A percentile compares a stretch with the other conserved stretches of the same genome.
phyloP scores from a whole-genome alignment of 2,329 filamentous ascomycete genomes.

The Trichocomaceae sp. region DNA sequence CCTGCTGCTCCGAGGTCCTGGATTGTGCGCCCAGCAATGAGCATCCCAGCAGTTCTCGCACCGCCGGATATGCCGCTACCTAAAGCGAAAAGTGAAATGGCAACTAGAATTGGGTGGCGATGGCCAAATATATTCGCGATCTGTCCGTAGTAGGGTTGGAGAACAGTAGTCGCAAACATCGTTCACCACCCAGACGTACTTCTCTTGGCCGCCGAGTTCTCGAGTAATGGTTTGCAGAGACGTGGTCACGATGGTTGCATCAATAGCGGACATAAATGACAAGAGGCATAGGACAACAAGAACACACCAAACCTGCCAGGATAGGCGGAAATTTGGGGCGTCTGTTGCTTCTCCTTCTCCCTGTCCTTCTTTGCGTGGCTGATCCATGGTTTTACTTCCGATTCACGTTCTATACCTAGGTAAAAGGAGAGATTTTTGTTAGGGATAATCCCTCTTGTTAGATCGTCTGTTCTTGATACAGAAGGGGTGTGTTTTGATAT shows the following conservation, averaged over 20 bases:
- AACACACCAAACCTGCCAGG: not conserved
- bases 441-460: not conserved
- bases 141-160: conserved; percentile 48
- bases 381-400: not conserved
- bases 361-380: not conserved
- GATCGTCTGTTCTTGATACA: not conserved
- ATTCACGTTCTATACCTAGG: not conserved
- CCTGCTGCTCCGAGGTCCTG: conserved; percentile 48
- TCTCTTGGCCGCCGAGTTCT: conserved; percentile 25
- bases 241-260: conserved; percentile 35
- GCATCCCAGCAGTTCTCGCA: conserved; percentile 23
- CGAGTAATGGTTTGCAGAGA: conserved; percentile 35
- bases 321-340: not conserved
- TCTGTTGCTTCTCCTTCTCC: not conserved
- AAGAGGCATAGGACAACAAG: conserved; percentile 18
- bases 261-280: conserved; percentile 29
- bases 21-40: conserved; percentile 49
- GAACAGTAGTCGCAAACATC: conserved; percentile 25
- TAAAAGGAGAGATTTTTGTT: not conserved
- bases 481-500: not conserved
- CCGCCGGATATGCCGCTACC: conserved; percentile 26
- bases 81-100: conserved; percentile 44
- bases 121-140: conserved; percentile 49
- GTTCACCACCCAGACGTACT: conserved; percentile 32
- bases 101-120: conserved; percentile 34